These are phyloP conservation scores for Schrenkiella parvula DNA, from an alignment of 345 rosid genomes.

Conservation along the genomic window DNA sequence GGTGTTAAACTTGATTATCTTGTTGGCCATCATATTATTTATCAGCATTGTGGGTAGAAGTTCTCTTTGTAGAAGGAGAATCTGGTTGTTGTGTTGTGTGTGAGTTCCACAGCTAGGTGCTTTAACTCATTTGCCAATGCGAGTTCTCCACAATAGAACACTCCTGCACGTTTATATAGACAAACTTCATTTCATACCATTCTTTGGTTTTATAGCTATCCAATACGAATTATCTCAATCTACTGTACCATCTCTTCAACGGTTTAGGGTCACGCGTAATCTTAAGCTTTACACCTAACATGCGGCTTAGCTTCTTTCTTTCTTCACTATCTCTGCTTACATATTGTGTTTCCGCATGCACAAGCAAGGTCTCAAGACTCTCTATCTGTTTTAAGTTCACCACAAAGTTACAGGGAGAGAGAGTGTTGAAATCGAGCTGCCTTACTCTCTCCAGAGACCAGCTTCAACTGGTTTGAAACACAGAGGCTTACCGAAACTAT, in stretches of 20 bases:
- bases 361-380: slow-evolving; percentile 47
- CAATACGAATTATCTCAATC: background rate
- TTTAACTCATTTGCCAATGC: background rate
- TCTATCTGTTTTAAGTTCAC: slow-evolving; percentile 41
- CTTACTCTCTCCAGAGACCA: slow-evolving; percentile 27
- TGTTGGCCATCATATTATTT: background rate
- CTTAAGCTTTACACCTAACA: slow-evolving; percentile 60
- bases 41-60: background rate
- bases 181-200: background rate
- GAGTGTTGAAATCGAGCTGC: slow-evolving; percentile 1
- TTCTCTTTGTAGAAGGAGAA: background rate
- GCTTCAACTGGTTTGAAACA: slow-evolving; percentile 49
- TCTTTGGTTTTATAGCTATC: background rate
- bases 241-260: slow-evolving; percentile 48
- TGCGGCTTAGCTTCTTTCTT: slow-evolving; percentile 51
- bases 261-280: slow-evolving; percentile 53
- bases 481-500: slow-evolving; percentile 42
- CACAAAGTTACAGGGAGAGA: background rate
- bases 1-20: no score
- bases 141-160: background rate
- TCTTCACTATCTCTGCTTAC: slow-evolving; percentile 39
- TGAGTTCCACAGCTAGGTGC: background rate
- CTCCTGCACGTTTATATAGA: background rate
- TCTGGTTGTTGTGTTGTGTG: background rate
- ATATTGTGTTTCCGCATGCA: slow-evolving; percentile 37